Percentiles rank a stretch among this genome's conserved stretches.
Evolutionary conservation across 495 filamentous ascomycete species (phyloP).

Genomic region (Penicillium desertorum): DNA sequence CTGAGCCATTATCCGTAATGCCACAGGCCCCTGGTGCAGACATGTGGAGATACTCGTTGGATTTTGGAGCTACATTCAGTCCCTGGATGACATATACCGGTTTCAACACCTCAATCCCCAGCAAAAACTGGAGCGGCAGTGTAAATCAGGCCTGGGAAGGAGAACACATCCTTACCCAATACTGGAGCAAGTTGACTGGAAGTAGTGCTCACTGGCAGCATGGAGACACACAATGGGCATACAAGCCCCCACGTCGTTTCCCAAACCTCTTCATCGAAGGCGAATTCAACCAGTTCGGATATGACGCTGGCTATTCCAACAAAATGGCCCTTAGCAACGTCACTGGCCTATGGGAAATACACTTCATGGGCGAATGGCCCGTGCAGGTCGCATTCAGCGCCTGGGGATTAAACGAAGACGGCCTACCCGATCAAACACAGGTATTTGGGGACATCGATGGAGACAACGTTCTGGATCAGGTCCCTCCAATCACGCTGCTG

Average conservation of each 20-base stretch:
- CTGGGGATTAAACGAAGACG: constrained; percentile 67
- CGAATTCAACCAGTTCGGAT: constrained; percentile 66
- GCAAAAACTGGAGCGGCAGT: constrained; percentile 58
- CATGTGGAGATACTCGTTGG: constrained; percentile 62
- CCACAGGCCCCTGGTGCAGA: constrained; percentile 66
- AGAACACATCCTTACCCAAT: constrained; percentile 64
- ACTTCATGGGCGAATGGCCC: constrained; percentile 65
- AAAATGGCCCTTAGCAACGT: constrained; percentile 47
- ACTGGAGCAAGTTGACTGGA: constrained; percentile 64
- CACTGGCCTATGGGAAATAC: constrained; percentile 57
- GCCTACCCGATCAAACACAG: constrained; percentile 57
- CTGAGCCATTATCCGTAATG: constrained; percentile 48
- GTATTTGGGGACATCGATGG: constrained; percentile 61
- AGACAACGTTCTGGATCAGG: constrained; percentile 37
- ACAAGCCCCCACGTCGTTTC: constrained; percentile 46
- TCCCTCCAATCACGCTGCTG: constrained; percentile 14
- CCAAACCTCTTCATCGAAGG: constrained; percentile 66
- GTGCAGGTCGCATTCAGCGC: constrained; percentile 61
- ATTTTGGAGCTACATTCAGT: constrained; percentile 62
- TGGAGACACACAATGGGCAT: constrained; percentile 51
- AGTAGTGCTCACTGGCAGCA: constrained; percentile 64
- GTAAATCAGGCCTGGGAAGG: constrained; percentile 62
- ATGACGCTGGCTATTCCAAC: constrained; percentile 60
- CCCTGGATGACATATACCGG: constrained; percentile 56
- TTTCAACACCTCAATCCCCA: constrained; percentile 44